These are phyloP conservation scores for Phytophthora syringae DNA, from an alignment of 352 stramenopile species.

Conservation along the genomic window DNA sequence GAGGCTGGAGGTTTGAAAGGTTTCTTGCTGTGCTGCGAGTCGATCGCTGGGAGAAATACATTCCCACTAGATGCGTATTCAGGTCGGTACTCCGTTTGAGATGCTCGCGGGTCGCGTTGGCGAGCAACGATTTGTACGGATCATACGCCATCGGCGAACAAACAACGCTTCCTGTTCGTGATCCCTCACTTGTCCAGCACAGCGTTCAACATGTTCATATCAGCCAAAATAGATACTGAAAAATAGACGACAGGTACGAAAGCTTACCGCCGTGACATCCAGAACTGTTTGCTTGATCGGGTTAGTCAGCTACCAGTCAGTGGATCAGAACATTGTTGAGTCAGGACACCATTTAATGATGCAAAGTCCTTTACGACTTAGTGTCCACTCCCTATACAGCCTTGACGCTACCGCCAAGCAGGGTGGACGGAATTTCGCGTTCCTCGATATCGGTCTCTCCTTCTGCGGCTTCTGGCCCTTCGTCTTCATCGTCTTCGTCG, in stretches of 20 bases:
- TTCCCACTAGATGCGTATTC: constrained; percentile 61
- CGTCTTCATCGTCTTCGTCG: constrained; percentile 76
- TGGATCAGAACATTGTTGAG: too few relatives aligned
- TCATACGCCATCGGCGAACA: constrained; percentile 36
- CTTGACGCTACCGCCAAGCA: constrained; percentile 42
- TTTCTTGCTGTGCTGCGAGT: constrained; percentile 29
- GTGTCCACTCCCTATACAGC: constrained; percentile 1
- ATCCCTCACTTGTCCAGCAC: constrained; percentile 2
- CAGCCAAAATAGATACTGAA: constrained; percentile 24
- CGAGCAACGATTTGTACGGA: constrained; percentile 58
- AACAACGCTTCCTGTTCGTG: background rate
- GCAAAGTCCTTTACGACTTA: background rate
- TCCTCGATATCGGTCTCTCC: constrained; percentile 57
- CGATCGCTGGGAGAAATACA: constrained; percentile 67
- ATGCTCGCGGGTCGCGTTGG: constrained; percentile 52
- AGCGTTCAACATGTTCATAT: constrained; percentile 1
- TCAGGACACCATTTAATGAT: background rate
- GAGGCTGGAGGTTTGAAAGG: constrained; percentile 25
- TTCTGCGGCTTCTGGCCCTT: constrained; percentile 23
- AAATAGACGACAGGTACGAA: constrained; percentile 30
- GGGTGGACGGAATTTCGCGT: constrained; percentile 55
- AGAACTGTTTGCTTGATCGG: background rate
- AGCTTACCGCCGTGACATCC: constrained; percentile 3
- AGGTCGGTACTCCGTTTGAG: constrained; percentile 45
- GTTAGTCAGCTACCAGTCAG: too few relatives aligned